Percentiles rank a stretch among this genome's conserved stretches.
Evolutionary conservation across 345 rosid genomes (phyloP).

Genomic region (Hevea brasiliensis): DNA sequence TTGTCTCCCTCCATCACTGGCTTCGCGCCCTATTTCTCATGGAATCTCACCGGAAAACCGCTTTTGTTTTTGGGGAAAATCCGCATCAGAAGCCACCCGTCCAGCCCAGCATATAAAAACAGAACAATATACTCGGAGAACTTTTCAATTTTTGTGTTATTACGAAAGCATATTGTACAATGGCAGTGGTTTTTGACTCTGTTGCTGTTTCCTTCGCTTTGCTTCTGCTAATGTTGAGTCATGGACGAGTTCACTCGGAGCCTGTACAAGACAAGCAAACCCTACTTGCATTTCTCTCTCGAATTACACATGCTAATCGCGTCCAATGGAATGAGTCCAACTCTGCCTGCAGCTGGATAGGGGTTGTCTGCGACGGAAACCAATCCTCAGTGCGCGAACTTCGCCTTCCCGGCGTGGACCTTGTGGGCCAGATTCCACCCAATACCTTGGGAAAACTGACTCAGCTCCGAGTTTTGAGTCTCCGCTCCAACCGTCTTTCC

Average conservation of each 20-base stretch:
- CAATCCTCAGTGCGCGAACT: conserved; percentile 54
- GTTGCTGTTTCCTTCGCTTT: conserved; percentile 23
- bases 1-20: background rate
- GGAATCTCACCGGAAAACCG: conserved; percentile 43
- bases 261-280: conserved; percentile 76
- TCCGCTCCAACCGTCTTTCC: conserved; percentile 73
- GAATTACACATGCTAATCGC: conserved; percentile 64
- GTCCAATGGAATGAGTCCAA: conserved; percentile 70
- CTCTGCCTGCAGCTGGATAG: conserved; percentile 86
- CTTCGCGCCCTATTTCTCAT: conserved; percentile 19
- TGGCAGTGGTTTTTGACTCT: conserved; percentile 4
- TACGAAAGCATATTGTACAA: background rate
- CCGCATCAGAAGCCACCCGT: conserved; percentile 7
- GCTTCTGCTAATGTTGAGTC: conserved; percentile 30
- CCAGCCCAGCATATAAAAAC: conserved; percentile 17
- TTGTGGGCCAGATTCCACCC: conserved; percentile 68
- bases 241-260: conserved; percentile 54
- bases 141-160: background rate
- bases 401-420: conserved; percentile 85
- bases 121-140: background rate
- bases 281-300: conserved; percentile 62
- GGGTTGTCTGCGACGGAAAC: conserved; percentile 62
- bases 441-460: conserved; percentile 65
- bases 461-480: conserved; percentile 84
- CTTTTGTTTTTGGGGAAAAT: conserved; percentile 24